These are phyloP conservation scores for Trichaptum fuscoviolaceum DNA, from an alignment of 768 basidiomycete species.

Conservation along the genomic window DNA sequence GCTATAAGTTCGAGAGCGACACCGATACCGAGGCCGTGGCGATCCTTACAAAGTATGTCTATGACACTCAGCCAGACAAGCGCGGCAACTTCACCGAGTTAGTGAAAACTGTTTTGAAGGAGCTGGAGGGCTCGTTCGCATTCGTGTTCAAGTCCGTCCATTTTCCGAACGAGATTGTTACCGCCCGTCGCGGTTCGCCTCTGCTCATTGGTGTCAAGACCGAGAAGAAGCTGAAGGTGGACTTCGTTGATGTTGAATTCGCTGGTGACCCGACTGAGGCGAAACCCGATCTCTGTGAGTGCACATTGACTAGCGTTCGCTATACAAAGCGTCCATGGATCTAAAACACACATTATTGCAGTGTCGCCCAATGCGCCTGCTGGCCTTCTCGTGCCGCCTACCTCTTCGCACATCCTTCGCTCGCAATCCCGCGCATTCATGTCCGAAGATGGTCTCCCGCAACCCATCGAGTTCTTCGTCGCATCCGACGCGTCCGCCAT, in stretches of 20 bases:
- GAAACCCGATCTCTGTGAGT: conserved; percentile 40
- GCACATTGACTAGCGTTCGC: background rate
- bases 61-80: conserved; percentile 87
- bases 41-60: conserved; percentile 93
- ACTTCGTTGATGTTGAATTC: conserved; percentile 98
- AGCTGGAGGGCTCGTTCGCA: conserved; percentile 97
- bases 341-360: conserved; percentile 25
- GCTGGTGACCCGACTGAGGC: conserved; percentile 62
- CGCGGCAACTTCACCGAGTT: conserved; percentile 83
- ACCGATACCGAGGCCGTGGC: conserved; percentile 98
- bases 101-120: conserved; percentile 93
- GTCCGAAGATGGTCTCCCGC: conserved; percentile 96
- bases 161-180: conserved; percentile 94
- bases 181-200: conserved; percentile 94
- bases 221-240: conserved; percentile 99
- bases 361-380: conserved; percentile 43
- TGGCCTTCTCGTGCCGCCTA: conserved; percentile 63
- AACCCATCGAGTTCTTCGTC: conserved; percentile 99
- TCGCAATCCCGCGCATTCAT: conserved; percentile 98
- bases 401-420: conserved; percentile 74
- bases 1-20: conserved; percentile 90
- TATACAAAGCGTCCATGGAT: background rate
- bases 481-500: conserved; percentile 96
- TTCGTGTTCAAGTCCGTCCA: conserved; percentile 98
- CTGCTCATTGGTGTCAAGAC: conserved; percentile 98